These are phyloP conservation scores for Blastomyces gilchristii DNA, from an alignment of 2,329 filamentous ascomycete species.

Conservation along the genomic window DNA sequence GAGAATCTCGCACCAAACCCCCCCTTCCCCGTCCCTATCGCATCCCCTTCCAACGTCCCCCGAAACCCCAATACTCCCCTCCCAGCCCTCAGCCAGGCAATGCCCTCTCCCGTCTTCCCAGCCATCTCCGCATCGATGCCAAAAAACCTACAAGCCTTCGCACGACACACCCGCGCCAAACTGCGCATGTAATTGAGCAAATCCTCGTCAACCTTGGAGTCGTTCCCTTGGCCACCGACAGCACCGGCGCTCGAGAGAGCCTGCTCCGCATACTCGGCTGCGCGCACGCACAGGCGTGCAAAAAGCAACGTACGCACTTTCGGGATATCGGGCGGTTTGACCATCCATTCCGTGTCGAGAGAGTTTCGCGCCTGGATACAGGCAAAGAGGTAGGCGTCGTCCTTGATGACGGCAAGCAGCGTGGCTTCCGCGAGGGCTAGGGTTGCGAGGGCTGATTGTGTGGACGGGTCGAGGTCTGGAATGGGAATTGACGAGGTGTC, in stretches of 20 bases:
- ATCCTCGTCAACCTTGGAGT: constrained; percentile 49
- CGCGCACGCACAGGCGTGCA: constrained; percentile 75
- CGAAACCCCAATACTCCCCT: constrained; percentile 61
- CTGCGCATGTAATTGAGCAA: constrained; percentile 67
- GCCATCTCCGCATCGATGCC: constrained; percentile 78
- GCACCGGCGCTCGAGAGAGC: constrained; percentile 46
- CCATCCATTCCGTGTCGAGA: constrained; percentile 92
- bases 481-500: constrained; percentile 15
- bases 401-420: constrained; percentile 78
- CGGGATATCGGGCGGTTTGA: constrained; percentile 74
- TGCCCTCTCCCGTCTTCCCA: constrained; percentile 69
- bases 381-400: constrained; percentile 80
- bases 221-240: constrained; percentile 21
- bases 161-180: constrained; percentile 62
- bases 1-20: constrained; percentile 25
- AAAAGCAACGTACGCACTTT: constrained; percentile 84
- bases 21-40: constrained; percentile 20
- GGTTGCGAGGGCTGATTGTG: constrained; percentile 35
- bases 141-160: constrained; percentile 81
- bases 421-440: constrained; percentile 81
- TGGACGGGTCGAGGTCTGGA: constrained; percentile 39
- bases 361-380: constrained; percentile 74
- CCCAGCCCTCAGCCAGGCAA: constrained; percentile 77
- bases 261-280: constrained; percentile 74
- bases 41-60: constrained; percentile 25